These are phyloP conservation scores for Cyberlindnera petersonii DNA, from an alignment of 805 yeast genomes.

Conservation along the genomic window DNA sequence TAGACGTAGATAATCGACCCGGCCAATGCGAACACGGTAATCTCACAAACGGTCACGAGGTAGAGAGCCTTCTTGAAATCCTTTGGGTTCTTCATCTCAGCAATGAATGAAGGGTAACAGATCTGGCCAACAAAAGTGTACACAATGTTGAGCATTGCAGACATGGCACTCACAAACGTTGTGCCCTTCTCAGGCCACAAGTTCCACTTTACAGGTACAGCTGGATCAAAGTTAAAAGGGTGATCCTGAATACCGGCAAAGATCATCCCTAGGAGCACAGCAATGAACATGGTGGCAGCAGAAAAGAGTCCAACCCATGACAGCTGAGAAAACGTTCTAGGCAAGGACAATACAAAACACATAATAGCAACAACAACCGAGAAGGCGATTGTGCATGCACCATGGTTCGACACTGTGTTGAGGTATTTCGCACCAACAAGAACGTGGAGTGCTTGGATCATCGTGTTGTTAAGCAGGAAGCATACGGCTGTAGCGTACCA, in stretches of 20 bases:
- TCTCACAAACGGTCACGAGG: conserved; percentile 47
- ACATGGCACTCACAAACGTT: conserved; percentile 50
- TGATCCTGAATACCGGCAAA: conserved; percentile 52
- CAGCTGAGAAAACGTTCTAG: conserved; percentile 53
- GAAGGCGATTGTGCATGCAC: conserved; percentile 50
- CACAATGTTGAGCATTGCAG: conserved; percentile 54
- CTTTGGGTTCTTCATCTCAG: conserved; percentile 53
- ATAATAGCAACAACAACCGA: conserved; percentile 45
- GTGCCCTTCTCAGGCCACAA: conserved; percentile 52
- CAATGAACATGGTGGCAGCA: conserved; percentile 54
- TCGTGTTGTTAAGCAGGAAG: conserved; percentile 50
- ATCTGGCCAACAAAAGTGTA: conserved; percentile 64
- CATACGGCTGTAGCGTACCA: conserved; percentile 57
- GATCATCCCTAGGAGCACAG: conserved; percentile 47
- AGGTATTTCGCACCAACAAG: conserved; percentile 57
- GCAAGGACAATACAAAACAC: conserved; percentile 50
- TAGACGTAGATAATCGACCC: conserved; percentile 59
- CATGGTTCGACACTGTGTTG: conserved; percentile 49
- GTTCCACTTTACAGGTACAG: conserved; percentile 39
- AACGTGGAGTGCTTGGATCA: conserved; percentile 57
- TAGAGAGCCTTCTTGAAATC: conserved; percentile 56
- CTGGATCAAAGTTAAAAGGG: conserved; percentile 39
- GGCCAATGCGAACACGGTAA: conserved; percentile 47
- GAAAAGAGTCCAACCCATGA: conserved; percentile 49
- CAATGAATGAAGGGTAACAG: conserved; percentile 58